Evolutionary conservation across 2,329 filamentous ascomycete genomes (phyloP).

Genomic region (Beauveria sp.): DNA sequence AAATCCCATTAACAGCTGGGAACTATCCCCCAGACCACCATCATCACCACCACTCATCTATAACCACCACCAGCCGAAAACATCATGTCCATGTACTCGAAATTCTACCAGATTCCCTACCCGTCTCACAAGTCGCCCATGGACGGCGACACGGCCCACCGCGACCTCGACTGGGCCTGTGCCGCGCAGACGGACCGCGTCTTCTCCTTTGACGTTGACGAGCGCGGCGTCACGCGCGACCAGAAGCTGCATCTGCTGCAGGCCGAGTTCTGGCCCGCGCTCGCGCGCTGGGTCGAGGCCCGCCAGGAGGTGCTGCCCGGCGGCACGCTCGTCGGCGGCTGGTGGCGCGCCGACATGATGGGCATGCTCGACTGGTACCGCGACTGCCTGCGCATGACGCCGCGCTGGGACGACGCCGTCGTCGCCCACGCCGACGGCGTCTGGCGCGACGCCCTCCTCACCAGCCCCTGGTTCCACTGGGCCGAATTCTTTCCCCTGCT

Average conservation of each 20-base stretch:
- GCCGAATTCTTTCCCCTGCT: slow-evolving; percentile 18
- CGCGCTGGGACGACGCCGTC: slow-evolving; percentile 13
- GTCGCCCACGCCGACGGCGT: slow-evolving; percentile 18
- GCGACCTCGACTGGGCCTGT: slow-evolving; percentile 17
- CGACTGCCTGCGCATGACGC: slow-evolving; percentile 16
- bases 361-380: slow-evolving; percentile 24
- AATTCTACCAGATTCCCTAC: slow-evolving; percentile 15
- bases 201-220: slow-evolving; percentile 13
- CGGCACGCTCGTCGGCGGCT: slow-evolving; percentile 17
- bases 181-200: slow-evolving; percentile 16
- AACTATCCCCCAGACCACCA: background rate
- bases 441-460: slow-evolving; percentile 17
- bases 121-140: slow-evolving; percentile 18
- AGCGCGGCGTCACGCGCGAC: slow-evolving; percentile 13
- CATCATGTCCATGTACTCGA: slow-evolving; percentile 1
- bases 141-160: slow-evolving; percentile 17
- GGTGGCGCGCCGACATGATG: slow-evolving; percentile 19
- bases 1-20: background rate
- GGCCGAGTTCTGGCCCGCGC: slow-evolving; percentile 19
- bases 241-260: slow-evolving; percentile 18
- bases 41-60: background rate
- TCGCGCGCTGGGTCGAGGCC: slow-evolving; percentile 19
- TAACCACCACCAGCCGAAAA: background rate
- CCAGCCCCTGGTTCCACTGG: slow-evolving; percentile 22
- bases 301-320: slow-evolving; percentile 16